Base-by-base conservation (phyloP, 306 rosid genomes). In the Casuarina cunninghamiana region DNA sequence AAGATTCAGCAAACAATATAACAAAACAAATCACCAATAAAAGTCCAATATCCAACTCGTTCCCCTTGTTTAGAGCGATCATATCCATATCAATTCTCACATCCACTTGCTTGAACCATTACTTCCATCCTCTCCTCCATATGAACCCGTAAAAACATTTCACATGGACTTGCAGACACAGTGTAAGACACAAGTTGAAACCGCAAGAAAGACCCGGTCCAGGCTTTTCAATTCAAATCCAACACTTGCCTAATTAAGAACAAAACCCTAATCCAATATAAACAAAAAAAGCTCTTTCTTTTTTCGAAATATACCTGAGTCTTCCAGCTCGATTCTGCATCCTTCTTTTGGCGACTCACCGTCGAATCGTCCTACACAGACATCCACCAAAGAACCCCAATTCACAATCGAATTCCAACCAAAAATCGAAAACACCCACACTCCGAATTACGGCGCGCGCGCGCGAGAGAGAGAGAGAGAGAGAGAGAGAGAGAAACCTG, bases 271-370 rank as follows among this genome's bases (percentile, higher is more conserved):
- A 15, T 19, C 15, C 41, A 13, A 62, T 10, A 32, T 10, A 8
- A 8, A n/a, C 39, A 5, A 32, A 54, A 68, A 15, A 11, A 12
- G 11, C 2, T 10, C 2, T 6, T 8, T 48, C 51, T 53, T 53
- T 17, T 53, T 37, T 42, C 6, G 44, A 70, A 16, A 10, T 48
- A 5, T 61, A 89, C 99, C 97, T 93, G 97, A 17, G 99, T 12
- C 83, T 96, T 96, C 99, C 99, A 96, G 38, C 62, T 89, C 80
- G 99, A 87, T 87, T 93, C 99, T 2, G 99, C 98, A 44, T 91
- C 99, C 82, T 96, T 96, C 88, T 90, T 96, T 41, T 96, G 98
- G 78, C 97, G 97, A 74, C 89, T 93, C n/a, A 96, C 83, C 38
- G 97, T 44, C 0, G 97, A 89, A 87, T 95, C 99, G n/a, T 92